These are phyloP conservation scores for Salvia sclarea DNA, from an alignment of 305 asterid species.

Conservation along the genomic window DNA sequence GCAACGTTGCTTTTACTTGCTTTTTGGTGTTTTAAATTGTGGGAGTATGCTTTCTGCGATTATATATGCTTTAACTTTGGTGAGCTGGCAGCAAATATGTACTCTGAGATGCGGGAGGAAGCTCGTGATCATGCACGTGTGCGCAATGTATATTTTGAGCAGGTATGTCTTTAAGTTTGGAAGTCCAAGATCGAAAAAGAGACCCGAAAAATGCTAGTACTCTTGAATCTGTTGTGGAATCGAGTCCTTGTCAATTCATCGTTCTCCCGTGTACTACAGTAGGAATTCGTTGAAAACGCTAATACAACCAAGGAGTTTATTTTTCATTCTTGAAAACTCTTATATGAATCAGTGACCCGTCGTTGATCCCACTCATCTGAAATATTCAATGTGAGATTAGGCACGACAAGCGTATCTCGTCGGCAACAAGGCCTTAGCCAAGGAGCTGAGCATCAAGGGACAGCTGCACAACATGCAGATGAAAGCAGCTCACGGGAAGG, in stretches of 20 bases:
- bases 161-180: constrained; percentile 54
- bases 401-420: constrained; percentile 89
- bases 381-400: constrained; percentile 48
- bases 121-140: constrained; percentile 95
- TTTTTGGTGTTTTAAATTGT: constrained; percentile 29
- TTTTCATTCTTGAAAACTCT: background rate
- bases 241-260: background rate
- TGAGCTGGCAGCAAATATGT: constrained; percentile 85
- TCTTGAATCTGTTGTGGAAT: constrained; percentile 4
- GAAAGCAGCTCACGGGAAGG: constrained; percentile 92
- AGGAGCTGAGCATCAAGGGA: constrained; percentile 90
- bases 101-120: constrained; percentile 90
- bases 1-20: constrained; percentile 31
- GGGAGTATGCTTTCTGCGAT: constrained; percentile 35
- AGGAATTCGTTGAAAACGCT: background rate
- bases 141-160: constrained; percentile 88
- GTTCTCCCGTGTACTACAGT: background rate
- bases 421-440: constrained; percentile 95
- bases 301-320: background rate
- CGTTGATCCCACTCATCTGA: constrained; percentile 32
- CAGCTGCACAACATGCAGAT: constrained; percentile 94
- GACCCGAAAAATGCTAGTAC: background rate
- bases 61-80: constrained; percentile 56
- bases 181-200: background rate
- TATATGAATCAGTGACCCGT: constrained; percentile 1